Base-by-base conservation (phyloP, 2,329 filamentous ascomycete species). In the Penicillium concentricum region DNA sequence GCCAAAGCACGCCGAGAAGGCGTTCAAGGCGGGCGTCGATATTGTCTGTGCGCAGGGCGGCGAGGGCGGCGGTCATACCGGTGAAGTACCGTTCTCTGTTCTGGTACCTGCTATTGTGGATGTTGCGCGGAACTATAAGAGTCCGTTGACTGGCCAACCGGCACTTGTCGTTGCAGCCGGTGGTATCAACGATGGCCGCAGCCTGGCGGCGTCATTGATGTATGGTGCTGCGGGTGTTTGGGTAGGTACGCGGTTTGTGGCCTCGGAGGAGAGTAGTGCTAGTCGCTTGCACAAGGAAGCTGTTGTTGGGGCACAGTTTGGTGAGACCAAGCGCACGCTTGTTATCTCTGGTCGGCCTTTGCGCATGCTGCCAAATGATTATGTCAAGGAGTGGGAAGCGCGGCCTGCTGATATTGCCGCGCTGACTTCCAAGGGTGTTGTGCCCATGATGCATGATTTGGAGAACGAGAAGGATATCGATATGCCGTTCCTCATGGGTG, bases 211-310 rank as follows among this genome's bases (percentile, higher is more conserved):
- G 56, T 87, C 86, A 59, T 78, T 97, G 72, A 93, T 95, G 86
- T 89, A 94, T 69, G 93, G 93, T 16, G 93, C 92, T 1, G 81
- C 83, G 4, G 93, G 90, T 12, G 93, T 95, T 1, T 97, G 93
- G 93, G 92, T 97, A 1, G 93, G 93, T 28, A 97, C 93, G 58
- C 82, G 93, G 20, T 97, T 97, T 74, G 91, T 97, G 16, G 92
- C 93, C 1, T 86, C 85, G 9, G 81, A 80, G 34, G 93, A 97
- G 78, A 92, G 92, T 0, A 88, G 87, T 16, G 92, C 91, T 68
- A 90, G 87, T 72, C 82, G 88, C 65, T 79, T 87, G 78, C 92
- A 97, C 75, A 97, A 97, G 78, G 80, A 88, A 65, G 88, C 87
- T 30, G 92, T 97, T 0, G 88, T 96, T 2, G 79, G 77, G n/a